phyloP scores from a whole-genome alignment of 106 monocot species.

The Dioscorea dumetorum region DNA sequence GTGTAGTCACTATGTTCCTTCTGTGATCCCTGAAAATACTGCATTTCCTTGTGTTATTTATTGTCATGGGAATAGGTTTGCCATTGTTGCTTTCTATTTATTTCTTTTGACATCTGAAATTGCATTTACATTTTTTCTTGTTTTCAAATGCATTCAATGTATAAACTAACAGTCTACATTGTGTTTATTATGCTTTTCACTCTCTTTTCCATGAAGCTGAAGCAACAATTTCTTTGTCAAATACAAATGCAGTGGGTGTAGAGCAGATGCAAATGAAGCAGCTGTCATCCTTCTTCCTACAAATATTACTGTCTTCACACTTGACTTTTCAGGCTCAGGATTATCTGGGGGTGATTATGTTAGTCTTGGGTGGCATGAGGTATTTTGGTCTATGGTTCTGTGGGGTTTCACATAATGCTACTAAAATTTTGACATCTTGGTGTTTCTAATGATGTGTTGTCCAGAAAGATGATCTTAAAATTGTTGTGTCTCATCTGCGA shows the following conservation, averaged over 20 bases:
- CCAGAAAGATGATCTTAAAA: slow-evolving; percentile 94
- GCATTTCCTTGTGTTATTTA: slow-evolving; percentile 94
- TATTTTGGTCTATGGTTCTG: slow-evolving; percentile 9
- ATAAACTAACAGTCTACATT: neutral
- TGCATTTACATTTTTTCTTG: neutral
- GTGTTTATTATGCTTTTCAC: neutral
- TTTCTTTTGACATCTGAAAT: neutral
- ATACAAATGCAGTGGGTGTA: slow-evolving; percentile 56
- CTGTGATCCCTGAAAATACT: slow-evolving; percentile 46
- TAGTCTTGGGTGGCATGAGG: slow-evolving; percentile 95
- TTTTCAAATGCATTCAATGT: neutral
- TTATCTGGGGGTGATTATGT: slow-evolving; percentile 74
- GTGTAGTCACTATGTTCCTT: slow-evolving; percentile 93
- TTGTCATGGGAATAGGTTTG: slow-evolving; percentile 96
- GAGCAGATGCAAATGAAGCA: slow-evolving; percentile 87
- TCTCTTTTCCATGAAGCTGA: neutral
- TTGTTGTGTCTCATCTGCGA: slow-evolving; percentile 65
- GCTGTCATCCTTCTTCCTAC: slow-evolving; percentile 77
- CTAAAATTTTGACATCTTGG: slow-evolving; percentile 6
- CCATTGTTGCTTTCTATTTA: slow-evolving; percentile 1
- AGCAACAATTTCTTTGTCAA: neutral
- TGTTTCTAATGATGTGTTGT: neutral
- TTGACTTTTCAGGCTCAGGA: slow-evolving; percentile 81
- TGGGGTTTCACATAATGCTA: neutral
- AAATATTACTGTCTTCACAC: slow-evolving; percentile 80